Evolutionary conservation across 2,329 filamentous ascomycete genomes (phyloP).

Genomic region (Penicillium paneum): DNA sequence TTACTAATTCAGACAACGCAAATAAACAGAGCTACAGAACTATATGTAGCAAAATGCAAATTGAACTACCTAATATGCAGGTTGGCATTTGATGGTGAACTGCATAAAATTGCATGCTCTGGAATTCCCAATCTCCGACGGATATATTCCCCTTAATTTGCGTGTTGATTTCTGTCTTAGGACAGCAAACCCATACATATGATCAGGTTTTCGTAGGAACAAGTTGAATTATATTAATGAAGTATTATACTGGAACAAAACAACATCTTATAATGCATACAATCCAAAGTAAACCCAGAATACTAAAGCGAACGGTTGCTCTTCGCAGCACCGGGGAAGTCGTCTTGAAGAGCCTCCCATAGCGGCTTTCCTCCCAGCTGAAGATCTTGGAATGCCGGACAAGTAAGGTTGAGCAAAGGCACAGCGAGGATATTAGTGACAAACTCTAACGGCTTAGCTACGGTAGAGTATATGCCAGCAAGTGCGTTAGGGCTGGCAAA

Average conservation of each 20-base stretch:
- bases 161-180: neutral
- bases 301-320: slow-evolving; percentile 20
- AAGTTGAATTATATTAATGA: neutral
- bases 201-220: neutral
- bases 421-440: slow-evolving; percentile 29
- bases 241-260: neutral
- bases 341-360: slow-evolving; percentile 29
- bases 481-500: slow-evolving; percentile 34
- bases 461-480: slow-evolving; percentile 27
- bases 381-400: slow-evolving; percentile 34
- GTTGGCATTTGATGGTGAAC: neutral
- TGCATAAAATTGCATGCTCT: neutral
- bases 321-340: slow-evolving; percentile 30
- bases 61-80: no score
- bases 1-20: neutral
- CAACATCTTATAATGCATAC: neutral
- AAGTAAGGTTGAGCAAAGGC: slow-evolving; percentile 30
- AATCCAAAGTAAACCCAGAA: neutral
- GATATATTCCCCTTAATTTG: no score
- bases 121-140: neutral
- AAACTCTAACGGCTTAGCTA: slow-evolving; percentile 29
- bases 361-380: slow-evolving; percentile 30
- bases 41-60: no score
- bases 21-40: no score
- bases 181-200: neutral